Evolutionary conservation across 768 basidiomycete genomes (phyloP), one percentile per base, ranked within the genome.

Genomic region (Boletus rufocinnamomeus): DNA sequence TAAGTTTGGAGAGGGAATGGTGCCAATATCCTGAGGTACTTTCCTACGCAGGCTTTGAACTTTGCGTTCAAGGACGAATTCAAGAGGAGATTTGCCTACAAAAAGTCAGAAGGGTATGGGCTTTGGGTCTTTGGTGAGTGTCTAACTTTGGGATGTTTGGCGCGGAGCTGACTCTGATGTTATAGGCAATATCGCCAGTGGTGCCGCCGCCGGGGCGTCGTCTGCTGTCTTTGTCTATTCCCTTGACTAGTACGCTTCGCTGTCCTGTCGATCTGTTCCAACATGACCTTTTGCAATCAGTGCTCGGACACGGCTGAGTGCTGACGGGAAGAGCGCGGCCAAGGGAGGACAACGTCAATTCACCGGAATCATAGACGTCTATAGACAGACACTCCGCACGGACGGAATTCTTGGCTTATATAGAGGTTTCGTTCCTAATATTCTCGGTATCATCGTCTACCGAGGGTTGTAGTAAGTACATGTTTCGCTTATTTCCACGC

Each of bases 31-130:
- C 60, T 79, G 53, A 74, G 78, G 50, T 79, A 80, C 71, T 79
- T 79, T 66, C 79, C 77, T 16, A 79, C 79, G 0, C 78, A 79
- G 60, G 78, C 78, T 0, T 65, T 79, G 50, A 80, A 79, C 67
- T 79, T 79, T 56, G 78, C 78, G n/a, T 78, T 79, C 76, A 77
- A 79, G 68, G 79, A 79, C 60, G 67, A 63, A 21, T 79, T 72
- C 64, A 79, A 80, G 65, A 60, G 67, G 45, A 66, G 68, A 54
- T 68, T 80, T n/a, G 72, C 69, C 0, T 74, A 69, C 53, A 74
- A 74, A 60, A 75, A 72, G 47, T 63, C 70, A 14, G 76, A 77
- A 19, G 72, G 74, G 11, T 79, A 73, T 58, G 63, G 61, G 4
- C 60, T 71, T 23, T 79, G 77, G 75, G 71, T 79, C 38, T 41